Percentiles rank a stretch among this genome's conserved stretches.
Evolutionary conservation across 352 stramenopile species (phyloP).

Genomic region (Globisporangium viniferum): DNA sequence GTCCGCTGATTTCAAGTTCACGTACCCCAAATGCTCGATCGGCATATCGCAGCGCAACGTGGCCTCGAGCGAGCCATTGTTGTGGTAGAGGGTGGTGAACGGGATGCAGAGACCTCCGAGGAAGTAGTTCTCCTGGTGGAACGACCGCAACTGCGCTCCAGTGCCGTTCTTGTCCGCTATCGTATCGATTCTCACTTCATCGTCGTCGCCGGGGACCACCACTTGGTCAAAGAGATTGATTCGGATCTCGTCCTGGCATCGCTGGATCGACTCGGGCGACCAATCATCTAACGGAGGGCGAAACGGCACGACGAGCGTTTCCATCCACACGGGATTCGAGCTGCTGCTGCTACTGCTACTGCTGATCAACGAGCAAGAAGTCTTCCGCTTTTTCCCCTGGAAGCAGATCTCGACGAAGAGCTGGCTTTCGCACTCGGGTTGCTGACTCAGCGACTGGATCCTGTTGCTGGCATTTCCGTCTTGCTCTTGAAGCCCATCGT

Average conservation of each 20-base stretch:
- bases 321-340: constrained; percentile 87
- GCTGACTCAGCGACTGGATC: not conserved
- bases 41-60: constrained; percentile 80
- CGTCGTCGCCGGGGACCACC: constrained; percentile 24
- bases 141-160: constrained; percentile 38
- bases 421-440: constrained; percentile 29
- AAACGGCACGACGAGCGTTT: constrained; percentile 90
- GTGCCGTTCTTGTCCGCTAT: constrained; percentile 18
- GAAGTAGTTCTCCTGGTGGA: constrained; percentile 80
- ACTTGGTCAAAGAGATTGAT: constrained; percentile 91
- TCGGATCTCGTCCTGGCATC: constrained; percentile 71
- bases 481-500: constrained; percentile 5
- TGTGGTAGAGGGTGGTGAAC: constrained; percentile 86
- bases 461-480: not conserved
- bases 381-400: constrained; percentile 71
- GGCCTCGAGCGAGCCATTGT: constrained; percentile 72
- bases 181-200: constrained; percentile 34
- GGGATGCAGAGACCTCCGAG: constrained; percentile 83
- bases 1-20: constrained; percentile 27
- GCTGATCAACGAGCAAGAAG: constrained; percentile 43
- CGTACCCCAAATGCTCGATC: constrained; percentile 84
- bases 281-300: constrained; percentile 77
- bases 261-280: constrained; percentile 64
- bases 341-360: constrained; percentile 16
- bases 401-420: constrained; percentile 85